Evolutionary conservation across 345 rosid genomes (phyloP).

Genomic region (Eucalyptus microcorys): DNA sequence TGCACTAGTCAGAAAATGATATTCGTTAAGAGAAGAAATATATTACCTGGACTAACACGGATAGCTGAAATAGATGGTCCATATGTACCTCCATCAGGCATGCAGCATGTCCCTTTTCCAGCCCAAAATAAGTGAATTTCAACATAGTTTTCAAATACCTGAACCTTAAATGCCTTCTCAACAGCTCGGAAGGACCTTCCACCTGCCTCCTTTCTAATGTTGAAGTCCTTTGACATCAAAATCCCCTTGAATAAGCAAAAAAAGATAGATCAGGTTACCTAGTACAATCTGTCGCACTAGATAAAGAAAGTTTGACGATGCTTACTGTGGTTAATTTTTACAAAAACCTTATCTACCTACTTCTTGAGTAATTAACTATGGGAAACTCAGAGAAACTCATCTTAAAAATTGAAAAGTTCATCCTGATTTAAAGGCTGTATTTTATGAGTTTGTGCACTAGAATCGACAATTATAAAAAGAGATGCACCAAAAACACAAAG

Average conservation of each 20-base stretch:
- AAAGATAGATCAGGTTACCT: not conserved
- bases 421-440: not conserved
- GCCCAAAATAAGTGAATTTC: constrained; percentile 30
- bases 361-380: not conserved
- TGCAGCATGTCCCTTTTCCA: constrained; percentile 28
- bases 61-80: constrained; percentile 34
- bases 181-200: constrained; percentile 10
- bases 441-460: not conserved
- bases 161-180: not conserved
- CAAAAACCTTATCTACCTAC: not conserved
- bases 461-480: not conserved
- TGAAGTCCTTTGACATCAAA: constrained; percentile 34
- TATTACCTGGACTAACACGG: constrained; percentile 45
- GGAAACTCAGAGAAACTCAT: not conserved
- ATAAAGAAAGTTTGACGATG: not conserved
- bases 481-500: not conserved
- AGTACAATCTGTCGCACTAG: not conserved
- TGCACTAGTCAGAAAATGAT: not conserved
- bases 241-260: constrained; percentile 18
- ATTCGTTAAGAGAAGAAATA: not conserved
- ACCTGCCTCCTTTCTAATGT: constrained; percentile 17
- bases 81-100: constrained; percentile 12
- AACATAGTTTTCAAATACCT: constrained; percentile 4
- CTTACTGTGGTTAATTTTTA: not conserved
- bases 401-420: not conserved